These are phyloP conservation scores for Collybia mongolica DNA, from an alignment of 768 basidiomycete species.

Conservation along the genomic window DNA sequence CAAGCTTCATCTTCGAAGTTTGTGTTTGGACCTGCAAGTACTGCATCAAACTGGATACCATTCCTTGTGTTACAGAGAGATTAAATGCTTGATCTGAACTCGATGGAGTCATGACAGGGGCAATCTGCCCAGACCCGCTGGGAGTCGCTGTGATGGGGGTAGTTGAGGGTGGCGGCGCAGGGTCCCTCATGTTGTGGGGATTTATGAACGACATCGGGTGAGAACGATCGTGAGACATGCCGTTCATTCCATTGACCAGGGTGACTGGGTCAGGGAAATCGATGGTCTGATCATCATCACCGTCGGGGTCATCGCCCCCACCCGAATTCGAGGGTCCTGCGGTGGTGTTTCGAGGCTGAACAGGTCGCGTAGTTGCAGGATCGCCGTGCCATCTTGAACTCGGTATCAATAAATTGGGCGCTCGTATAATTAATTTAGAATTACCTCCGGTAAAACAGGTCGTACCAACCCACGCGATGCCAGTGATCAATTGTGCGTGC, in stretches of 20 bases:
- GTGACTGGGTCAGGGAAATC: constrained; percentile 39
- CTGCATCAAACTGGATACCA: constrained; percentile 57
- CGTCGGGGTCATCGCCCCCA: constrained; percentile 44
- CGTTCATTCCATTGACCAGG: constrained; percentile 29
- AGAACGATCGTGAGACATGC: constrained; percentile 29
- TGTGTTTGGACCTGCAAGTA: constrained; percentile 68
- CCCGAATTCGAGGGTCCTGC: constrained; percentile 27
- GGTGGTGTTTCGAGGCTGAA: constrained; percentile 33
- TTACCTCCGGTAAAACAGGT: constrained; percentile 67
- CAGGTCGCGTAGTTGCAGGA: constrained; percentile 54
- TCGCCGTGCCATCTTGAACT: constrained; percentile 58
- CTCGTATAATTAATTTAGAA: constrained; percentile 9
- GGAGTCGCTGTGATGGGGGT: constrained; percentile 17
- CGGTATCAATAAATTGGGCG: constrained; percentile 5
- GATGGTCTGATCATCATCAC: constrained; percentile 44
- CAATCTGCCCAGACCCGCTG: constrained; percentile 15
- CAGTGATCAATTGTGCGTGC: constrained; percentile 78
- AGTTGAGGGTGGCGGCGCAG: constrained; percentile 19
- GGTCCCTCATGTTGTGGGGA: constrained; percentile 39
- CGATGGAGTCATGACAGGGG: constrained; percentile 16
- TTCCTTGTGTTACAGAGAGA: constrained; percentile 52
- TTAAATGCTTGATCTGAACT: constrained; percentile 40
- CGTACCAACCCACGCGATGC: constrained; percentile 78
- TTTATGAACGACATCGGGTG: constrained; percentile 30
- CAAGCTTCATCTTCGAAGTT: constrained; percentile 67